These are phyloP conservation scores for Puccinia hordei DNA, from an alignment of 1,284 basidiomycete genomes.

Conservation along the genomic window DNA sequence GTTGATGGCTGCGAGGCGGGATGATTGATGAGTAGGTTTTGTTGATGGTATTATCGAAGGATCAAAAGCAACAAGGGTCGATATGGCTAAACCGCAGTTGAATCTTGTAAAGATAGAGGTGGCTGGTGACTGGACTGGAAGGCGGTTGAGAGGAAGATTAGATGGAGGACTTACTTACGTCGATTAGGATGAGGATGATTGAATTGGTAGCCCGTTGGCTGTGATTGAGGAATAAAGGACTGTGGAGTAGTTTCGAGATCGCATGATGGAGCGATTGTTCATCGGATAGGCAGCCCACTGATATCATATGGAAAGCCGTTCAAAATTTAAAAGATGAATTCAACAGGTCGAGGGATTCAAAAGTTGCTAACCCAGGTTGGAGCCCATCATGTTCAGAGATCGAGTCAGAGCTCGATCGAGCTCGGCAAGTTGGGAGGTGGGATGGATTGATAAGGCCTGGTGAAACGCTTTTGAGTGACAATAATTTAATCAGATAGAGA, in stretches of 20 bases:
- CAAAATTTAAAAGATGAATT: not conserved
- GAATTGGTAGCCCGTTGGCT: slow-evolving; percentile 15
- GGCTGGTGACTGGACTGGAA: not conserved
- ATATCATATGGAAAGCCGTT: not conserved
- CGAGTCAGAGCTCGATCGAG: slow-evolving; percentile 23
- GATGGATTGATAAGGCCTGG: not conserved
- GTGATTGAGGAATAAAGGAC: slow-evolving; percentile 30
- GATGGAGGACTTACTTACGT: slow-evolving; percentile 16
- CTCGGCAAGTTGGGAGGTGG: not conserved
- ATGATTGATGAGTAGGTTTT: not conserved
- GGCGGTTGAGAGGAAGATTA: not conserved
- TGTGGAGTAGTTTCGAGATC: slow-evolving; percentile 10
- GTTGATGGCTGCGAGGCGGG: slow-evolving; percentile 12
- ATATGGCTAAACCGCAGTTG: slow-evolving; percentile 3
- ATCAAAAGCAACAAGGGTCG: slow-evolving; percentile 1
- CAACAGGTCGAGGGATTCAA: not conserved
- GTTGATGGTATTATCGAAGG: not conserved
- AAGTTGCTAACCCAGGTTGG: not conserved
- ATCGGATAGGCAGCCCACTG: slow-evolving; percentile 22
- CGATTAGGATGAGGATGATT: slow-evolving; percentile 26
- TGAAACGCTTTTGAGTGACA: not conserved
- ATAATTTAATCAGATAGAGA: not conserved
- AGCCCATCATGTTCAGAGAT: slow-evolving; percentile 1
- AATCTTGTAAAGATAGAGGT: not conserved
- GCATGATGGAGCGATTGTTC: slow-evolving; percentile 35